These are phyloP conservation scores for Rhytidiadelphus loreus DNA, from an alignment of 225 moss, liverwort and hornwort species.

Conservation along the genomic window DNA sequence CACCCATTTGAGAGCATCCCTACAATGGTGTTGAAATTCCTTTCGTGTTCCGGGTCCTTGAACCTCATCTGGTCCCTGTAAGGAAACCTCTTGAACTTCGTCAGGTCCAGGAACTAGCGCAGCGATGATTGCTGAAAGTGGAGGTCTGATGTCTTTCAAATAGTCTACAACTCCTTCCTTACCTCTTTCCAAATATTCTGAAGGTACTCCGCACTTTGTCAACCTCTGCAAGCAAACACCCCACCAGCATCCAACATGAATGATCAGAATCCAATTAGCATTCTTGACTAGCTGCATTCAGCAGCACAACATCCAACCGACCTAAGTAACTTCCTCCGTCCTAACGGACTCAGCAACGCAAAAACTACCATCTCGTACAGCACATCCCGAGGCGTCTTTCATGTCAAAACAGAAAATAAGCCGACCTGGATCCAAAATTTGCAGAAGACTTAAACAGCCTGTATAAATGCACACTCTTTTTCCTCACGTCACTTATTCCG, in stretches of 20 bases:
- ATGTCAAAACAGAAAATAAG: neutral
- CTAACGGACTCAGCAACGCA: neutral
- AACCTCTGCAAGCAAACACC: conserved; percentile 61
- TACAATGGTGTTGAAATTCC: conserved; percentile 48
- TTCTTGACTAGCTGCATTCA: neutral
- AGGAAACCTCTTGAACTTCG: conserved; percentile 36
- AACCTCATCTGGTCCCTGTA: conserved; percentile 35
- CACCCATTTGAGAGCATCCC: conserved; percentile 65
- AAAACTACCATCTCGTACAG: neutral
- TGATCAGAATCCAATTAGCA: neutral
- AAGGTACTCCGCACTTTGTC: conserved; percentile 45
- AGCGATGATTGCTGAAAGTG: conserved; percentile 25
- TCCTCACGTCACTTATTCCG: neutral
- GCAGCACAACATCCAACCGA: neutral
- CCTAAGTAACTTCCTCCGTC: neutral
- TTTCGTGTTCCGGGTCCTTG: conserved; percentile 32
- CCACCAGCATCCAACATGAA: neutral
- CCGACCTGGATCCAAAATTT: neutral
- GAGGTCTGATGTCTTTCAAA: conserved; percentile 26
- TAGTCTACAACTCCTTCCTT: conserved; percentile 65
- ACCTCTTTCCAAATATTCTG: conserved; percentile 49
- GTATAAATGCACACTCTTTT: neutral
- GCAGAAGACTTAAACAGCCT: neutral
- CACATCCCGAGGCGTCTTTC: neutral
- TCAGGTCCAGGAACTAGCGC: conserved; percentile 74